Conservation (phyloP, 352 stramenopile species). For the Heterotrichella gracilis region DNA sequence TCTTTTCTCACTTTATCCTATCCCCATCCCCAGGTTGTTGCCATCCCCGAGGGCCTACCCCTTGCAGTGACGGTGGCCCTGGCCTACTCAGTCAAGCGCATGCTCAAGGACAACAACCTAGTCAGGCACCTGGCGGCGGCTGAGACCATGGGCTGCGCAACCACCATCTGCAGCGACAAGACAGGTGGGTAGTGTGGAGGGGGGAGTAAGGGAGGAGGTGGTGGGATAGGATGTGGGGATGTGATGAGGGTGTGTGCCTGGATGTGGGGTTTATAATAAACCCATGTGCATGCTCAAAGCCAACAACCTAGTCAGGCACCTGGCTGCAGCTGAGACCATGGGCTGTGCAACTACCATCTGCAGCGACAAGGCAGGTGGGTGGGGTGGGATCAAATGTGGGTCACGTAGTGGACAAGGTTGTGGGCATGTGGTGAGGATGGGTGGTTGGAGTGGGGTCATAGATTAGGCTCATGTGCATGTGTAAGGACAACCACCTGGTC, state of each 20-base stretch:
- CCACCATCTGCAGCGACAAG: slow-evolving; percentile 85
- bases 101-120: slow-evolving; percentile 48
- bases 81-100: slow-evolving; percentile 43
- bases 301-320: slow-evolving; percentile 44
- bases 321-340: slow-evolving; percentile 56
- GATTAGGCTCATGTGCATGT: slow-evolving; percentile 31
- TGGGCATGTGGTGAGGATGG: no score
- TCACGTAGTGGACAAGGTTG: no score
- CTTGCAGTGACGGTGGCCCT: slow-evolving; percentile 77
- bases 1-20: slow-evolving; percentile 14
- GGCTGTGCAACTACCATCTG: slow-evolving; percentile 66
- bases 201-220: no score
- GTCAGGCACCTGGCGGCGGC: slow-evolving; percentile 43
- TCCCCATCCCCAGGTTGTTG: slow-evolving; percentile 77
- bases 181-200: no score
- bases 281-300: slow-evolving; percentile 33
- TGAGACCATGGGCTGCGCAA: slow-evolving; percentile 61
- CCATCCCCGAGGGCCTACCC: slow-evolving; percentile 79
- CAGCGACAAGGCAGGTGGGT: slow-evolving; percentile 89
- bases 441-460: no score
- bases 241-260: no score
- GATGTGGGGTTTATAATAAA: no score
- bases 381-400: no score
- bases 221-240: no score
- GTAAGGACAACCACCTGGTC: slow-evolving; percentile 42